A percentile compares a stretch with the other conserved stretches of the same genome.
phyloP scores from a whole-genome alignment of 2,329 filamentous ascomycete species.

The Claviceps lovelessii region DNA sequence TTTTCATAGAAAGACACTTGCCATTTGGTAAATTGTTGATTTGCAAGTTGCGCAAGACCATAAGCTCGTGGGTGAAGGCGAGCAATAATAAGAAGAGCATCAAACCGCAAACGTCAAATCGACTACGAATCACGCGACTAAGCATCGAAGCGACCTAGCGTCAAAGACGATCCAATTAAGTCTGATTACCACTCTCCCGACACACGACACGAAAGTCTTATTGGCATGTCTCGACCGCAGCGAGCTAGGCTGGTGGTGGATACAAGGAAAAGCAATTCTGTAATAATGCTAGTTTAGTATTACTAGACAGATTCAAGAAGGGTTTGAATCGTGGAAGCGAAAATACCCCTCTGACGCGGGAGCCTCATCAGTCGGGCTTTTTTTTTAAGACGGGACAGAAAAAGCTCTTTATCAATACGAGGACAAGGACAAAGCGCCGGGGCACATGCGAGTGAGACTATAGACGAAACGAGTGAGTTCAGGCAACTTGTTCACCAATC shows the following conservation, averaged over 20 bases:
- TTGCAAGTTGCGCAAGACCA: background rate
- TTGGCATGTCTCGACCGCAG: background rate
- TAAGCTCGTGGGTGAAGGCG: background rate
- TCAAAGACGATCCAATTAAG: background rate
- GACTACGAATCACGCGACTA: background rate
- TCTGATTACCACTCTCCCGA: background rate
- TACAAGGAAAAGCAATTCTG: background rate
- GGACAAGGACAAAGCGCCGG: background rate
- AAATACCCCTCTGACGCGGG: background rate
- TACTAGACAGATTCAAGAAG: background rate
- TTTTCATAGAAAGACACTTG: background rate
- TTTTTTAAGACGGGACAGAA: background rate
- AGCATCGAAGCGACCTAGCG: background rate
- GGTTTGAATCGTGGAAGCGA: no score
- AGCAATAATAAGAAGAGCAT: background rate
- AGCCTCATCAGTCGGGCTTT: background rate
- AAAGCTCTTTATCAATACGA: background rate
- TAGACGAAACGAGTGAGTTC: background rate
- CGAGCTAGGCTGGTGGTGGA: background rate
- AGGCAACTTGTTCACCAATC: background rate
- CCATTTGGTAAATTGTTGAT: background rate
- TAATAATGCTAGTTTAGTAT: background rate
- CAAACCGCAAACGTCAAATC: background rate
- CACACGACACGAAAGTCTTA: background rate
- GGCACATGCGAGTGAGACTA: background rate